Evolutionary conservation across 1,139 yeast species (phyloP), one percentile per base, ranked within the genome.

Genomic region (Protomyces macrosporus): DNA sequence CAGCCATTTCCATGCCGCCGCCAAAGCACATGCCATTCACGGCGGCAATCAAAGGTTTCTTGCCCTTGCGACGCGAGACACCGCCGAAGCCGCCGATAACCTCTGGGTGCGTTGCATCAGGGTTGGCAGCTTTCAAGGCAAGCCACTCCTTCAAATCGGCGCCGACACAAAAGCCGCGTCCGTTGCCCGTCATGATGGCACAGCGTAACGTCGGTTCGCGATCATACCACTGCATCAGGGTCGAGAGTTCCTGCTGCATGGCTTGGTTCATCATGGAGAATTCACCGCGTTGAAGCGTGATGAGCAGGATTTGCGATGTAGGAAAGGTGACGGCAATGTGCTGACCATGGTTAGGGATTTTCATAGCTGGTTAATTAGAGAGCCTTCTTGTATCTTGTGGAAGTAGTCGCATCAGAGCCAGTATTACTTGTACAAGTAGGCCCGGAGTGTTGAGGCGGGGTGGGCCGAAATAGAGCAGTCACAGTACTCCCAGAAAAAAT

Each of bases 11-110:
- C 50, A 75, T 72, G 16, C 75, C 75, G 5, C 75, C 75, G 16
- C 75, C 75, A 50, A 68, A 71, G 4, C 74, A 67, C 5, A 73
- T 50, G 7, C 75, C 75, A 58, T 73, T 73, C 32, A 73, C 64
- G 0, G 75, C 75, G 0, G 72, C 74, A 32, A 73, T 73, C 53
- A 73, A 68, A 14, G 75, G 75, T 60, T 73, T 73, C 36, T 64
- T 66, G 56, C 68, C 67, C 30, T 65, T 58, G 7, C 75, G 70
- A 60, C 73, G 71, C 16, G 73, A 70, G 40, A 73, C 67, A 3
- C 75, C 75, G 62, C 73, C 63, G 64, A 73, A 73, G 30, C 75
- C 75, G 4, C 69, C 70, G 3, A 45, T 34, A 4, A 39, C 55
- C 60, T 54, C 53, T 6, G 62, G 33, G 12, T 23, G 12, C 16